These are phyloP conservation scores for Lactarius quietus DNA, from an alignment of 768 basidiomycete species.

Conservation along the genomic window DNA sequence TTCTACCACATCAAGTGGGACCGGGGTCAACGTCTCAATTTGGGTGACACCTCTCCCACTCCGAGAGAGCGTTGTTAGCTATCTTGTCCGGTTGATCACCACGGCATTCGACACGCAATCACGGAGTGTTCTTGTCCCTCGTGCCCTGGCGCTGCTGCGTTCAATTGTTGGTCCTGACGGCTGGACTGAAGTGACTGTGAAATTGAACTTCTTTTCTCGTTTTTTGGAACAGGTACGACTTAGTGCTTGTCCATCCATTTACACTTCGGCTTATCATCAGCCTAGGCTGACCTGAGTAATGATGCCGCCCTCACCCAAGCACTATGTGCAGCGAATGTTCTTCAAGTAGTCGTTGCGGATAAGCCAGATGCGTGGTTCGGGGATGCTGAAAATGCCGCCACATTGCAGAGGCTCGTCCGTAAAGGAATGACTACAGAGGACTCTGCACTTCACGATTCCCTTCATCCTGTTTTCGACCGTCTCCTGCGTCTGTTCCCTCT, in stretches of 20 bases:
- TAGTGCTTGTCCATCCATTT: background rate
- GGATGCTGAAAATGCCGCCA: conserved; percentile 53
- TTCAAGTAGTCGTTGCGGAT: conserved; percentile 80
- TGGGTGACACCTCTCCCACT: conserved; percentile 80
- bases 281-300: conserved; percentile 67
- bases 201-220: conserved; percentile 84
- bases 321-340: conserved; percentile 79
- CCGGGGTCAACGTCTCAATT: conserved; percentile 3
- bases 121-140: conserved; percentile 48
- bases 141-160: conserved; percentile 64
- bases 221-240: conserved; percentile 71
- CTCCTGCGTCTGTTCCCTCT: conserved; percentile 74
- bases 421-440: conserved; percentile 86
- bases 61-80: conserved; percentile 91
- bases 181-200: conserved; percentile 90
- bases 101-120: conserved; percentile 53
- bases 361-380: conserved; percentile 82
- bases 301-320: conserved; percentile 67
- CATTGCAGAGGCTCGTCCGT: conserved; percentile 79
- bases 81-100: conserved; percentile 88
- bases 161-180: conserved; percentile 78
- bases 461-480: conserved; percentile 80
- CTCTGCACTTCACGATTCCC: conserved; percentile 68
- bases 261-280: background rate
- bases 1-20: conserved; percentile 2